Percentiles rank a stretch among this genome's conserved stretches.
These are phyloP conservation scores for Quercus variabilis DNA, from an alignment of 306 rosid species.

Conservation along the genomic window DNA sequence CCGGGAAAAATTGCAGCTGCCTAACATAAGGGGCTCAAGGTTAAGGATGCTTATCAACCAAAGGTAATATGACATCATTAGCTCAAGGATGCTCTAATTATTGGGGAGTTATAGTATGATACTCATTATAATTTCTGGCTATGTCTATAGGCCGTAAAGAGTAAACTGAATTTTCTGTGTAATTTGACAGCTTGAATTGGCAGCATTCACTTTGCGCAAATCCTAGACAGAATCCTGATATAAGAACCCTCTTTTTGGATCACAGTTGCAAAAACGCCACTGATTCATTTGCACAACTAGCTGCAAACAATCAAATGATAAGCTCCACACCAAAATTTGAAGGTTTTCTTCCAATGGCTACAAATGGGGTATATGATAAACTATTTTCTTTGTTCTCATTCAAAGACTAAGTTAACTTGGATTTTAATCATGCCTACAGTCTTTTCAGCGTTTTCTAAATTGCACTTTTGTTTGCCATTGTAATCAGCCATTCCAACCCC, in stretches of 20 bases:
- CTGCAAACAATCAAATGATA: not conserved
- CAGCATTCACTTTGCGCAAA: constrained; percentile 23
- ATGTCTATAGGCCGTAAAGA: not conserved
- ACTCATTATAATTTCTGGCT: not conserved
- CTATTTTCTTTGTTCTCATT: not conserved
- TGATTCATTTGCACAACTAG: not conserved
- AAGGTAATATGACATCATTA: constrained; percentile 21
- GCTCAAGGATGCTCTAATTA: not conserved
- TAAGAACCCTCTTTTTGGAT: constrained; percentile 21
- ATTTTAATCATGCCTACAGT: not conserved
- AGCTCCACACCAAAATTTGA: constrained; percentile 5
- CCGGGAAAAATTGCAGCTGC: constrained; percentile 37
- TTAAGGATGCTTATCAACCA: constrained; percentile 37
- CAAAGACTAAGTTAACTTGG: not conserved
- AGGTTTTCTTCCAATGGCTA: constrained; percentile 15
- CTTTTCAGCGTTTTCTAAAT: not conserved
- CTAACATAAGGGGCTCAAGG: constrained; percentile 28
- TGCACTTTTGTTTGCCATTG: not conserved
- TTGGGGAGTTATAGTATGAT: not conserved
- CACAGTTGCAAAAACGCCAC: constrained; percentile 16
- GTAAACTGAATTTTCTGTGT: constrained; percentile 5
- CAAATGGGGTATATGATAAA: constrained; percentile 8
- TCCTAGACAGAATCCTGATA: constrained; percentile 21
- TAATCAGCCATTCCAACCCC: constrained; percentile 13
- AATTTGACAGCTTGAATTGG: constrained; percentile 22